Evolutionary conservation across 2,329 filamentous ascomycete species (phyloP).

Genomic region (Colletotrichum salicis): DNA sequence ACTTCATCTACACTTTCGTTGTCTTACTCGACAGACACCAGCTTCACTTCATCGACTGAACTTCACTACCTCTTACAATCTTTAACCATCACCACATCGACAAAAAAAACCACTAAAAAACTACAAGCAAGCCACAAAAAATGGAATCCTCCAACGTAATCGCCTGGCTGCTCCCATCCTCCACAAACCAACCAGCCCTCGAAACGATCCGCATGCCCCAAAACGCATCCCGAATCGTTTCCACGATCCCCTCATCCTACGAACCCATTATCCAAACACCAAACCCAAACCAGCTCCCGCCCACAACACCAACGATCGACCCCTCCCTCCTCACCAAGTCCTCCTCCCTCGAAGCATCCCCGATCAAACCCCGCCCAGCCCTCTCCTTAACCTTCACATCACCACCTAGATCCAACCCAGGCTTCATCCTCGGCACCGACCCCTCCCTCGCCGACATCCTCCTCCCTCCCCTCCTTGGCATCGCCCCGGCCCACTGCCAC

Average conservation of each 20-base stretch:
- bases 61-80: not conserved
- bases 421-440: constrained; percentile 53
- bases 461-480: constrained; percentile 47
- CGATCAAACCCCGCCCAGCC: constrained; percentile 38
- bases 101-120: not conserved
- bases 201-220: constrained; percentile 30
- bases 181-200: constrained; percentile 32
- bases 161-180: constrained; percentile 35
- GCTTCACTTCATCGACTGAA: not conserved
- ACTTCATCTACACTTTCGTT: not conserved
- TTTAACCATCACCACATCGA: not conserved
- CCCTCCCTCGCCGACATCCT: constrained; percentile 49
- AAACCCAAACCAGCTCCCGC: constrained; percentile 8
- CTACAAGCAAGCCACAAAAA: not conserved
- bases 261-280: constrained; percentile 16
- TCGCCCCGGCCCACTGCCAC: constrained; percentile 50
- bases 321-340: constrained; percentile 19
- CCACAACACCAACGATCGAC: constrained; percentile 28
- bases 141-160: constrained; percentile 35
- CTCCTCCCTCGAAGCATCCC: not conserved
- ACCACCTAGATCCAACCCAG: constrained; percentile 46
- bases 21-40: not conserved
- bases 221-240: constrained; percentile 28
- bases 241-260: constrained; percentile 22
- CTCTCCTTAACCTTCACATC: constrained; percentile 50